A percentile compares a stretch with the other conserved stretches of the same genome.
Evolutionary conservation across 768 basidiomycete species (phyloP).

Genomic region (Wakefieldia striispora): DNA sequence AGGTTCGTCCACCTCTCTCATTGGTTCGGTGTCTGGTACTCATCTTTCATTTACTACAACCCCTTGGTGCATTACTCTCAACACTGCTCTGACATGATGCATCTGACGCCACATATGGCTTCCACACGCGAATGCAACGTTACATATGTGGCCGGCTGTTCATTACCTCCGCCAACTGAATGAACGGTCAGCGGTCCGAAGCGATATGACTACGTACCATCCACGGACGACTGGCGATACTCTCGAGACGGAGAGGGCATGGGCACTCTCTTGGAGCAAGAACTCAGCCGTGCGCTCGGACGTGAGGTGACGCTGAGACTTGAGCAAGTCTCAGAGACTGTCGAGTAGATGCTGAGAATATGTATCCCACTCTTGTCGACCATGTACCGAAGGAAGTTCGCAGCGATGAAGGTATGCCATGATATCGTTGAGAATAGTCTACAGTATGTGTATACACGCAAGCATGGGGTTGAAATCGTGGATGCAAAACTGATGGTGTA

Average conservation of each 20-base stretch:
- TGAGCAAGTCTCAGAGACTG: conserved; percentile 22
- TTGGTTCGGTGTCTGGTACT: not conserved
- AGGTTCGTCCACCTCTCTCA: conserved; percentile 49
- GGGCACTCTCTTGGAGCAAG: conserved; percentile 61
- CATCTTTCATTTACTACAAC: conserved; percentile 2
- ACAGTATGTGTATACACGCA: conserved; percentile 2
- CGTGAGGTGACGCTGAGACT: conserved; percentile 35
- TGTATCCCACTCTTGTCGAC: not conserved
- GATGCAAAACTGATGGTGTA: not conserved
- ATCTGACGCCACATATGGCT: not conserved
- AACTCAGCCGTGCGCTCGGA: conserved; percentile 51
- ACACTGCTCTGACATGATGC: not conserved
- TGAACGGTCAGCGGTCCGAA: conserved; percentile 73
- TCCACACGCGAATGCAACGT: conserved; percentile 4
- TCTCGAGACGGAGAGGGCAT: conserved; percentile 62
- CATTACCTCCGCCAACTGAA: not conserved
- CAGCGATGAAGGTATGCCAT: not conserved
- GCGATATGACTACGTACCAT: conserved; percentile 75
- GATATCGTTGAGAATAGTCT: conserved; percentile 1
- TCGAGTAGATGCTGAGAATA: conserved; percentile 12
- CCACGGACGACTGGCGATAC: conserved; percentile 70
- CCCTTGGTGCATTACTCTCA: not conserved
- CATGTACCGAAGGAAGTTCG: not conserved
- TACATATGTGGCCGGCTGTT: not conserved
- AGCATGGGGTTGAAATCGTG: not conserved